A percentile compares a stretch with the other conserved stretches of the same genome.
Evolutionary conservation across 2,329 filamentous ascomycete species (phyloP).

Genomic region (Xylaria sp.): DNA sequence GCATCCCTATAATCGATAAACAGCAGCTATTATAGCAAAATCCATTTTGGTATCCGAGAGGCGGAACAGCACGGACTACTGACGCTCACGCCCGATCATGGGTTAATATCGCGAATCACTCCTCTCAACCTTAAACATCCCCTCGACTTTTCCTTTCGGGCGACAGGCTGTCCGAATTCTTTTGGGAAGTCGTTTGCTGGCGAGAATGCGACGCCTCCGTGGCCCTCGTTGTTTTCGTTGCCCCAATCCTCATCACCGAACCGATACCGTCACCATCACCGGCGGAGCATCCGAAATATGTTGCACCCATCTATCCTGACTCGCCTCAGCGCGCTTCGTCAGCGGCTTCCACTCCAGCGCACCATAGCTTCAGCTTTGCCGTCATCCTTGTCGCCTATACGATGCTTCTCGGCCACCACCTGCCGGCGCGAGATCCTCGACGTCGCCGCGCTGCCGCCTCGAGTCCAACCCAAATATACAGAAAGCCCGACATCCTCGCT

Average conservation of each 20-base stretch:
- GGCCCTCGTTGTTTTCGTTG: neutral
- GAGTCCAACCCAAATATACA: constrained; percentile 68
- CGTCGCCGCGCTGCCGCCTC: constrained; percentile 55
- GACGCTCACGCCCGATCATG: constrained; percentile 15
- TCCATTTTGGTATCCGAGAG: neutral
- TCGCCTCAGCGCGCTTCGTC: neutral
- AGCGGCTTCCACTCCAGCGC: constrained; percentile 4
- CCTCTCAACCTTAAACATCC: neutral
- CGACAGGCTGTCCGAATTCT: neutral
- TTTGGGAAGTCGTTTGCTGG: neutral
- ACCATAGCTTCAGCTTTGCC: neutral
- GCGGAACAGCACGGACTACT: neutral
- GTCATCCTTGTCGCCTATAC: constrained; percentile 25
- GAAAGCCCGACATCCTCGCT: constrained; percentile 61
- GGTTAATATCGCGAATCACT: constrained; percentile 11
- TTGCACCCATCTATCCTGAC: constrained; percentile 1
- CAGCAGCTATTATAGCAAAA: neutral
- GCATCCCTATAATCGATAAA: neutral
- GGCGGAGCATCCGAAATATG: constrained; percentile 17
- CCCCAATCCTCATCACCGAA: neutral
- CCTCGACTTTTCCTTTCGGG: neutral
- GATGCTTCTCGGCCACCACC: constrained; percentile 57
- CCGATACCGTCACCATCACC: neutral
- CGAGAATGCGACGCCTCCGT: constrained; percentile 21
- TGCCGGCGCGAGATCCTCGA: constrained; percentile 55